Evolutionary conservation across 768 basidiomycete species (phyloP).

Genomic region (Stropharia rugosoannulata): DNA sequence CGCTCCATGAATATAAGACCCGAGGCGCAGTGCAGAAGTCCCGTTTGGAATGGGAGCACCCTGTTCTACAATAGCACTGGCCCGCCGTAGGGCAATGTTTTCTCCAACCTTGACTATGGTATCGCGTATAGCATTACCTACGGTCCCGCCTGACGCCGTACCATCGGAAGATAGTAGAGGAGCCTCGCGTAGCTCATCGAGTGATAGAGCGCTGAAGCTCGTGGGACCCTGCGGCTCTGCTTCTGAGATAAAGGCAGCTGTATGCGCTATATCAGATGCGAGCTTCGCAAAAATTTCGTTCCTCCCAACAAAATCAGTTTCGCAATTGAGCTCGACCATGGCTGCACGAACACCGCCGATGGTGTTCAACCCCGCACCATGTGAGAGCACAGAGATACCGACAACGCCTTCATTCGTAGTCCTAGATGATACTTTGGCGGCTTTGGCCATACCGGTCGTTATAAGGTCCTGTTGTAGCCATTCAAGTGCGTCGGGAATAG

Average conservation of each 20-base stretch:
- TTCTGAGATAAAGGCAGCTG: slow-evolving; percentile 70
- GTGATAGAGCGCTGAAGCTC: slow-evolving; percentile 45
- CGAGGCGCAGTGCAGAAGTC: slow-evolving; percentile 41
- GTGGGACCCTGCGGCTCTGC: slow-evolving; percentile 24
- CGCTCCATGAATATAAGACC: slow-evolving; percentile 64
- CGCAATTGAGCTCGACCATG: slow-evolving; percentile 92
- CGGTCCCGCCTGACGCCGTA: slow-evolving; percentile 37
- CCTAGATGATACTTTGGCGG: slow-evolving; percentile 80
- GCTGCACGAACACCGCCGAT: slow-evolving; percentile 66
- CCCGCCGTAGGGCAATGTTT: slow-evolving; percentile 71
- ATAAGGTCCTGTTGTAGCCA: slow-evolving; percentile 82
- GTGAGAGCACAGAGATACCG: slow-evolving; percentile 70
- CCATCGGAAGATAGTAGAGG: slow-evolving; percentile 56
- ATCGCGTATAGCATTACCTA: slow-evolving; percentile 64
- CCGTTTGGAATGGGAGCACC: slow-evolving; percentile 34
- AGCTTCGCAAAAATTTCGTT: slow-evolving; percentile 80
- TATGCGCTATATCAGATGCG: slow-evolving; percentile 79
- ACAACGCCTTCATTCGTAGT: slow-evolving; percentile 78
- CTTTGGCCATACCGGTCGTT: slow-evolving; percentile 72
- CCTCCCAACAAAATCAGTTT: slow-evolving; percentile 94
- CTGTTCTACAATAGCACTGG: slow-evolving; percentile 40
- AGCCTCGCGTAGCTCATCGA: slow-evolving; percentile 55
- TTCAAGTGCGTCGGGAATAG: slow-evolving; percentile 68
- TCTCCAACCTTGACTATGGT: slow-evolving; percentile 78
- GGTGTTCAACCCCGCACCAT: slow-evolving; percentile 44